Evolutionary conservation across 768 basidiomycete genomes (phyloP), one percentile per base, ranked within the genome.

Genomic region (Trametes punicea): DNA sequence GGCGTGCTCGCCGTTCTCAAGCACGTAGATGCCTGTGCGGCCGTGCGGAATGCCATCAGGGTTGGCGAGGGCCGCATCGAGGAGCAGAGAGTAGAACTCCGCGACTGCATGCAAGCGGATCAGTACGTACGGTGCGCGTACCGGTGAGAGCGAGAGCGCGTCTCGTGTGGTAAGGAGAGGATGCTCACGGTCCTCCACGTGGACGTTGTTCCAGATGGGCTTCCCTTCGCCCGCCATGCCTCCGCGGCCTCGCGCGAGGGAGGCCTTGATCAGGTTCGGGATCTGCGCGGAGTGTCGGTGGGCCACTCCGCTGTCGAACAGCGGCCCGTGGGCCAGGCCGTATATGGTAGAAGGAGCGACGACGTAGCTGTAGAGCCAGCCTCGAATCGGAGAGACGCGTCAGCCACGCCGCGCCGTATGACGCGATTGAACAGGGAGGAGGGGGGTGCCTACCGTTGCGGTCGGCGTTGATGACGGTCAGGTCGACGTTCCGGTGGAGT

Each of bases 141-240:
- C 31, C n/a, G n/a, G n/a, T n/a, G n/a, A n/a, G n/a, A n/a, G n/a
- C n/a, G n/a, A n/a, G n/a, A n/a, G n/a, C n/a, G n/a, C n/a, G n/a
- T 13, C 20, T 15, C 36, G 6, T 38, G 11, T 4, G 20, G 40
- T 11, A 25, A 4, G 21, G 27, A 42, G 16, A 23, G 4, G 21
- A 26, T 34, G 34, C 73, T 33, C 55, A 81, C 82, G 69, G 33
- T 84, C 82, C 29, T 75, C 69, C 39, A 83, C 72, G 51, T 81
- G 75, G 21, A 84, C 77, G 59, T 80, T 72, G 2, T 78, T 75
- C 83, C 82, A 87, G 6, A 81, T 38, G 59, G 85, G 86, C 62
- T 72, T 68, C 0, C 85, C 84, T 30, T 73, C 62, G 0, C 83
- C 82, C 4, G 85, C 68, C 63, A 81, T 69, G 10, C 80, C 81